Evolutionary conservation across 1,284 basidiomycete genomes (phyloP).

Genomic region (Ceratobasidium sp.): DNA sequence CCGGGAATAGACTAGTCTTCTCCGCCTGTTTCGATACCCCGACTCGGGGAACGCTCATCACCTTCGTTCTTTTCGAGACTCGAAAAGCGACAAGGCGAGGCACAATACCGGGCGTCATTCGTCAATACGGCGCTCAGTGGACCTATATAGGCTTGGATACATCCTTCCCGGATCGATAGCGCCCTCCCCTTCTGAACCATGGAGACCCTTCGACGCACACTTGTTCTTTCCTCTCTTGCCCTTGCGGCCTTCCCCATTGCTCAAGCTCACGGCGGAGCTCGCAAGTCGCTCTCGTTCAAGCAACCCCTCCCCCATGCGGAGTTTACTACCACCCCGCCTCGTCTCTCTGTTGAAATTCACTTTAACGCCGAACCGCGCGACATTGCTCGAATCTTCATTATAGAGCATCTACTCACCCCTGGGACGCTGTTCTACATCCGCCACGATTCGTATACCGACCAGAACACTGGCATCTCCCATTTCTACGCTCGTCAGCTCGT

Average conservation of each 20-base stretch:
- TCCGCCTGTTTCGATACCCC: background rate
- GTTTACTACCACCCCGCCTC: constrained; percentile 48
- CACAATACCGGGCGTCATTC: background rate
- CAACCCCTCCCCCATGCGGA: constrained; percentile 57
- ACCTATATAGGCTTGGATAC: background rate
- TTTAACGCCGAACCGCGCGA: constrained; percentile 14
- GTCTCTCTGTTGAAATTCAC: constrained; percentile 43
- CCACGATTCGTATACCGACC: constrained; percentile 88
- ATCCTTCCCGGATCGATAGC: background rate
- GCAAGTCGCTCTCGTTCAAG: constrained; percentile 60
- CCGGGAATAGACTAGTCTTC: background rate
- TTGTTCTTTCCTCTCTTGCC: constrained; percentile 15
- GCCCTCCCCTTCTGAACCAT: background rate
- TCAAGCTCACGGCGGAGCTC: constrained; percentile 14
- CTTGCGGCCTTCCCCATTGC: background rate
- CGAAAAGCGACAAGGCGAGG: background rate
- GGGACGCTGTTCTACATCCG: constrained; percentile 71
- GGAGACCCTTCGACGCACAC: background rate
- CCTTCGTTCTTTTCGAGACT: background rate
- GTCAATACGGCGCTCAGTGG: background rate
- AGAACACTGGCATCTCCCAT: constrained; percentile 84
- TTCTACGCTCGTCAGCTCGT: constrained; percentile 85
- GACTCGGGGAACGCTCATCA: background rate
- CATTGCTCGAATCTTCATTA: constrained; percentile 71
- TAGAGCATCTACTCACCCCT: constrained; percentile 59